These are phyloP conservation scores for Picea mariana DNA, from an alignment of 83 land plant species.

Conservation along the genomic window DNA sequence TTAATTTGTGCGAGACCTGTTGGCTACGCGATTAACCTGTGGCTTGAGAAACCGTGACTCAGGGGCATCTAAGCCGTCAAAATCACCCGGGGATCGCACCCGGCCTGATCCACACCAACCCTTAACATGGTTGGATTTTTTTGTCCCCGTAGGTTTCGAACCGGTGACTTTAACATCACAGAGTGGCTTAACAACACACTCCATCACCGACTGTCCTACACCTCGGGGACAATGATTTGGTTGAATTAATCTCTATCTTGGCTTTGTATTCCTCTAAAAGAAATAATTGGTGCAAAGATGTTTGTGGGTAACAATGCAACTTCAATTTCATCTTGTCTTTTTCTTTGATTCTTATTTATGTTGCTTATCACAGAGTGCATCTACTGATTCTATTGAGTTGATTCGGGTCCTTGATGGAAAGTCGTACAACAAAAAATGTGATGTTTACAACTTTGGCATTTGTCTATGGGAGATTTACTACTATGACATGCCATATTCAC, in stretches of 20 bases:
- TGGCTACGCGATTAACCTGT: too few relatives aligned
- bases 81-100: too few relatives aligned
- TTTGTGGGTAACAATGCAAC: background rate
- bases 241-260: too few relatives aligned
- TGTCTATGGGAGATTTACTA: conserved; percentile 90
- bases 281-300: background rate
- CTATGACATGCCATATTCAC: conserved; percentile 98
- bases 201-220: too few relatives aligned
- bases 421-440: conserved; percentile 94
- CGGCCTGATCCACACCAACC: too few relatives aligned
- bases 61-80: too few relatives aligned
- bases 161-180: too few relatives aligned
- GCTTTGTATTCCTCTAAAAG: background rate
- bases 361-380: background rate
- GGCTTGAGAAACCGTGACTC: too few relatives aligned
- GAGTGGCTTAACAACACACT: too few relatives aligned
- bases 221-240: background rate
- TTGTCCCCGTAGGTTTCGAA: too few relatives aligned
- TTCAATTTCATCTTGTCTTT: background rate
- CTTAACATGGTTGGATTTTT: too few relatives aligned
- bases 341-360: background rate
- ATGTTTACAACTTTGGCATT: conserved; percentile 30
- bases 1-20: too few relatives aligned
- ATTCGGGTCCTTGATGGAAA: conserved; percentile 88
- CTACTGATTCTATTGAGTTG: background rate